A percentile compares a stretch with the other conserved stretches of the same genome.
These are phyloP conservation scores for Euclidium syriacum DNA, from an alignment of 345 rosid species.

Conservation along the genomic window DNA sequence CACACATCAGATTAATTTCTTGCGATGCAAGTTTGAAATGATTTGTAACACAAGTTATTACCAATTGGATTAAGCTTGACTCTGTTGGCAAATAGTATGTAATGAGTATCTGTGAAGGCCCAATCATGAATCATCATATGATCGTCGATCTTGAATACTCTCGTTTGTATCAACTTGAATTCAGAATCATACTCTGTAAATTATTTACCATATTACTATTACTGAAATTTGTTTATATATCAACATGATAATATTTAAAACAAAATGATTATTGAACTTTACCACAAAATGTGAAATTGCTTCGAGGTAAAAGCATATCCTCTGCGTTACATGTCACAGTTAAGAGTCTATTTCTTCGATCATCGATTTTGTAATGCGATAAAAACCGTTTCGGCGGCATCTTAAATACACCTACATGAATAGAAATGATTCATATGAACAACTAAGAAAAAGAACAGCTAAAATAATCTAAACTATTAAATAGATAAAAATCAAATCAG, in stretches of 20 bases:
- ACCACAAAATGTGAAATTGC: constrained; percentile 85
- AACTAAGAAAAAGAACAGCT: not conserved
- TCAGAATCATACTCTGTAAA: constrained; percentile 57
- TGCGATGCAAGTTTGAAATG: not conserved
- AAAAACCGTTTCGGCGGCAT: constrained; percentile 85
- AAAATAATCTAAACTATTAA: not conserved
- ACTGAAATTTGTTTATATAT: not conserved
- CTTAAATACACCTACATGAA: constrained; percentile 57
- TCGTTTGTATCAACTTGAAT: constrained; percentile 49
- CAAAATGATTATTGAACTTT: not conserved
- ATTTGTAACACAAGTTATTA: constrained; percentile 17
- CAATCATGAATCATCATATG: constrained; percentile 94
- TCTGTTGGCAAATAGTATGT: constrained; percentile 71
- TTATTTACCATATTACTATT: not conserved
- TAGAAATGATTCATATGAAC: too few species aligned
- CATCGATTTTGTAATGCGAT: constrained; percentile 83
- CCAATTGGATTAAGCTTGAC: constrained; percentile 69
- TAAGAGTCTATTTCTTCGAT: constrained; percentile 54
- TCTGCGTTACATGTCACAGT: constrained; percentile 80
- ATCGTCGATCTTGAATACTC: constrained; percentile 60
- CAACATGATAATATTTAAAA: not conserved
- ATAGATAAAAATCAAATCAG: too few species aligned
- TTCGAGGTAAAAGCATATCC: constrained; percentile 82
- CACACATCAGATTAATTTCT: not conserved
- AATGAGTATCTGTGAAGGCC: constrained; percentile 83